Percentiles rank a stretch among this genome's conserved stretches.
Conservation (phyloP, 1,284 basidiomycete species). For the Microbotryum scabiosae region DNA sequence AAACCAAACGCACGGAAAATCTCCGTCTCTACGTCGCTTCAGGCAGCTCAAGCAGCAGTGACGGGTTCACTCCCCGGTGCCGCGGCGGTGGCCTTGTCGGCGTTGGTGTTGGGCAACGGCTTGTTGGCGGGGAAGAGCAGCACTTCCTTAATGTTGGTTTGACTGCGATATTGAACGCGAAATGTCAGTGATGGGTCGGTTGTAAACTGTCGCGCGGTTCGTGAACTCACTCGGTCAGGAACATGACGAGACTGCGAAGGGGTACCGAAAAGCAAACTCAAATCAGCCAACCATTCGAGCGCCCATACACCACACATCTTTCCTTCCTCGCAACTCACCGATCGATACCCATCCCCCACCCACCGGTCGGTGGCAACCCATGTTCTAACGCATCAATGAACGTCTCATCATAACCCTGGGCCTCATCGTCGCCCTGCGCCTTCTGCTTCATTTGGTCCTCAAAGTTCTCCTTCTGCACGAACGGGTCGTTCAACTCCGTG, state of each 20-base stretch:
- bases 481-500: slow-evolving; percentile 97
- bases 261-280: not conserved
- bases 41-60: no score
- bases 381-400: slow-evolving; percentile 85
- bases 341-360: slow-evolving; percentile 92
- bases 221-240: slow-evolving; percentile 61
- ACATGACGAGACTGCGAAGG: slow-evolving; percentile 70
- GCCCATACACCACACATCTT: slow-evolving; percentile 8
- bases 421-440: slow-evolving; percentile 94
- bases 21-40: no score
- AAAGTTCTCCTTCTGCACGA: slow-evolving; percentile 91
- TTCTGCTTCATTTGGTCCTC: slow-evolving; percentile 88
- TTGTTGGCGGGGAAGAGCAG: slow-evolving; percentile 33
- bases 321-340: slow-evolving; percentile 34
- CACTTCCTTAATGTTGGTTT: slow-evolving; percentile 55
- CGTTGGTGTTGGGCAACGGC: slow-evolving; percentile 23
- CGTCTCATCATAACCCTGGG: slow-evolving; percentile 91
- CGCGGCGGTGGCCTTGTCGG: not conserved
- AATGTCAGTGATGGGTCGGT: not conserved
- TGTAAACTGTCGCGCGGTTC: not conserved
- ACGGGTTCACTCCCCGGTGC: not conserved
- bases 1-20: no score
- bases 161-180: slow-evolving; percentile 34
- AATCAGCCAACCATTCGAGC: not conserved
- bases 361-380: slow-evolving; percentile 92